Conservation (phyloP, 306 rosid genomes). For the Pyrus pyrifolia region DNA sequence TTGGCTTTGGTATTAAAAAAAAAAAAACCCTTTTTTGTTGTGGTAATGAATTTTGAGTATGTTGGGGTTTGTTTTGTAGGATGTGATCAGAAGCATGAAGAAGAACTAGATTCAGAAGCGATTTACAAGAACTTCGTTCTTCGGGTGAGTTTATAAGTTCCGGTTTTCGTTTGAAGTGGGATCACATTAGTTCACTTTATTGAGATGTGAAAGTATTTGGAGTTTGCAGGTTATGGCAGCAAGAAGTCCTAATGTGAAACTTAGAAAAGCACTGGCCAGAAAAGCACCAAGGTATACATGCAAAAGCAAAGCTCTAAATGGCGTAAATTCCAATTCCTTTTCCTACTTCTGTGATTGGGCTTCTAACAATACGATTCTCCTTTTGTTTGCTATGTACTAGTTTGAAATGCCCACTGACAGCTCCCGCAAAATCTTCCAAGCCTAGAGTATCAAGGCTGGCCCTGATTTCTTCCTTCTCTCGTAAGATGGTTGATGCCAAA, state of each 20-base stretch:
- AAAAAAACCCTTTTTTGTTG: neutral
- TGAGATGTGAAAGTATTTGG: conserved; percentile 6
- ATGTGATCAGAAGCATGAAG: conserved; percentile 82
- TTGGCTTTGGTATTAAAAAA: neutral
- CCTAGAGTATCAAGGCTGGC: conserved; percentile 70
- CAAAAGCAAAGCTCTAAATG: neutral
- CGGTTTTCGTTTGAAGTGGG: conserved; percentile 6
- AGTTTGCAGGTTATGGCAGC: conserved; percentile 82
- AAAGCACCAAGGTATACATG: conserved; percentile 44
- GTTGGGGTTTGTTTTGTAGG: conserved; percentile 33
- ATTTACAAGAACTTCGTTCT: conserved; percentile 70
- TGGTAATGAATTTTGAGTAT: neutral
- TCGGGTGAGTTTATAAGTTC: conserved; percentile 47
- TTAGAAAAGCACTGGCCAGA: conserved; percentile 41
- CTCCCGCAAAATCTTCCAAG: conserved; percentile 66
- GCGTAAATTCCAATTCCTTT: neutral
- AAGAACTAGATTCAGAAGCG: conserved; percentile 71
- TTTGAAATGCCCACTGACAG: conserved; percentile 75
- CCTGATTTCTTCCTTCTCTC: conserved; percentile 56
- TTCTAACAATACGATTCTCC: neutral
- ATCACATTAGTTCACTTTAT: neutral
- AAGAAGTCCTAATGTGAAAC: conserved; percentile 80
- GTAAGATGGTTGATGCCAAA: conserved; percentile 28
- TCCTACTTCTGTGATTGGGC: neutral
- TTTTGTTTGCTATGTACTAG: conserved; percentile 29